Evolutionary conservation across 345 rosid genomes (phyloP).

Genomic region (Gossypium australe): DNA sequence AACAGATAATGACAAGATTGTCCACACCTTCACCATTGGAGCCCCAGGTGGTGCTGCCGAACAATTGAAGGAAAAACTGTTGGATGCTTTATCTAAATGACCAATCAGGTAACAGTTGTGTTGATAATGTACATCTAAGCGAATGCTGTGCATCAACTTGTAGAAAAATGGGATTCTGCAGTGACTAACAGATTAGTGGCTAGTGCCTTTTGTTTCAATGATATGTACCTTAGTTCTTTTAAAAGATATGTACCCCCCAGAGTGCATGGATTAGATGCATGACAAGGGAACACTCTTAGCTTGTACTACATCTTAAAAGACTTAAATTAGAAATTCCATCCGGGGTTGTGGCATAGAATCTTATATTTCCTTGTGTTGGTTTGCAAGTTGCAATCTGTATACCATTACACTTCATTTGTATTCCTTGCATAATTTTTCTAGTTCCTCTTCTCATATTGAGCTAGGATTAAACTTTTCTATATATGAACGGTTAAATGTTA

Average conservation of each 20-base stretch:
- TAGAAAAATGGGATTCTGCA: not conserved
- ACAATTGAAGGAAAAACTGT: conserved; percentile 79
- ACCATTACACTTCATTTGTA: not conserved
- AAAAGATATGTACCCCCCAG: not conserved
- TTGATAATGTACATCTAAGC: not conserved
- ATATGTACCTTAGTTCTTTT: conserved; percentile 10
- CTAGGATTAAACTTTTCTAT: not conserved
- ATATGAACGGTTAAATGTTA: not conserved
- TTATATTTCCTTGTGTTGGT: not conserved
- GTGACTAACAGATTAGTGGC: conserved; percentile 11
- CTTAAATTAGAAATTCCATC: not conserved
- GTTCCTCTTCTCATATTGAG: not conserved
- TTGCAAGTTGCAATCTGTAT: not conserved
- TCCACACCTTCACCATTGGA: conserved; percentile 67
- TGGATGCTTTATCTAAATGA: conserved; percentile 52
- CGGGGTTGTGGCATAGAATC: not conserved
- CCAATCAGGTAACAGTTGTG: conserved; percentile 8
- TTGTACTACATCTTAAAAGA: not conserved
- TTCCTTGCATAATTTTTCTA: not conserved
- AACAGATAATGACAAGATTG: conserved; percentile 51
- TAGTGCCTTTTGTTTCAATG: not conserved
- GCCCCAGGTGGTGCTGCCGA: conserved; percentile 69
- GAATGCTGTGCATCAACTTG: not conserved
- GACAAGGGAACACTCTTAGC: not conserved
- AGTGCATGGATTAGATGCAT: not conserved